These are phyloP conservation scores for Rhodotorula taiwanensis DNA, from an alignment of 768 basidiomycete species.

Conservation along the genomic window DNA sequence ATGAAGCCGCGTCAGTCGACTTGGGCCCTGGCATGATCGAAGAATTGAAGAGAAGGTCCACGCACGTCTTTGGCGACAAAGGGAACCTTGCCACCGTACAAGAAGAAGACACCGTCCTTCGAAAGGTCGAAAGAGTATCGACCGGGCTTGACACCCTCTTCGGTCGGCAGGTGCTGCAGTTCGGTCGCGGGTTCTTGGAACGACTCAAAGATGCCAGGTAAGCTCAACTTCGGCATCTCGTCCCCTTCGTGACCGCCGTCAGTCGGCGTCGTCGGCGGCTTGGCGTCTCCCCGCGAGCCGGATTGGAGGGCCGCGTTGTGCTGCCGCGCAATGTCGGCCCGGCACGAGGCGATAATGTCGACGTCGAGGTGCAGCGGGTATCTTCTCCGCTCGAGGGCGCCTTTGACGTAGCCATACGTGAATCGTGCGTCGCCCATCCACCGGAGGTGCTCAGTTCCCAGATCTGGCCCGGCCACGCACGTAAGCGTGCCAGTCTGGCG, in stretches of 20 bases:
- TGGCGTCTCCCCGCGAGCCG: too few relatives aligned
- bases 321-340: constrained; percentile 43
- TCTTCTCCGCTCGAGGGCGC: constrained; percentile 56
- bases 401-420: constrained; percentile 62
- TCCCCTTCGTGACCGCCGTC: neutral
- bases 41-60: neutral
- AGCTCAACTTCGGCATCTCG: neutral
- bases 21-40: neutral
- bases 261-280: neutral
- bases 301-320: constrained; percentile 13
- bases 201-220: neutral
- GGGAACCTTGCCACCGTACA: constrained; percentile 73
- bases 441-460: constrained; percentile 60
- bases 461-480: constrained; percentile 9
- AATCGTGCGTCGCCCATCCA: constrained; percentile 80
- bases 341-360: constrained; percentile 55
- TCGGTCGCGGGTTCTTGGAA: constrained; percentile 40
- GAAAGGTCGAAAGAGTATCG: constrained; percentile 3
- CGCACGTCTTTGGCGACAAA: constrained; percentile 55
- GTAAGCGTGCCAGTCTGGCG: neutral
- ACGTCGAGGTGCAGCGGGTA: constrained; percentile 58
- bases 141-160: constrained; percentile 58
- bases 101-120: constrained; percentile 59
- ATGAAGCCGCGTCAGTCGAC: constrained; percentile 45
- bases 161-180: constrained; percentile 50